Evolutionary conservation across 2,329 filamentous ascomycete species (phyloP), one percentile per base, ranked within the genome.

Genomic region (Colletotrichum sp.): DNA sequence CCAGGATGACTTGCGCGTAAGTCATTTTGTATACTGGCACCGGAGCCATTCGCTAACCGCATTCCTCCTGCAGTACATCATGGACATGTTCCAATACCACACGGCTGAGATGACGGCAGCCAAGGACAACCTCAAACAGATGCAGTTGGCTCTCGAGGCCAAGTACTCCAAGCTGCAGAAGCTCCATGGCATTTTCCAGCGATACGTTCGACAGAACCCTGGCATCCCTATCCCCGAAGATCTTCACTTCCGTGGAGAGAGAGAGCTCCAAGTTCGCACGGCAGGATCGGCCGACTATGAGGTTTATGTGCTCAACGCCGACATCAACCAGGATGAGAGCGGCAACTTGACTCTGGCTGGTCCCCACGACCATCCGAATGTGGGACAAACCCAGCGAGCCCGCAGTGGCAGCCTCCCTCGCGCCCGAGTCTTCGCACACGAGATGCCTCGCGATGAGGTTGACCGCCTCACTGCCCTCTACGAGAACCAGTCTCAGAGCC

Each of bases 351-450:
- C n/a, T 24, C n/a, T 52, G n/a, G 44, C 44, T 13, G 44, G 44
- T 0, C 44, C 44, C 6, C n/a, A 13, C 9, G 6, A 2, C 44
- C 44, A 52, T 0, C n/a, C 44, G 0, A 21, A 52, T 3, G 44
- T 52, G 44, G 44, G 44, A 52, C 44, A 21, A 2, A 52, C n/a
- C 2, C 44, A 52, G n/a, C 44, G 44, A 6, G n/a, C 44, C n/a
- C 44, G 44, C 2, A 52, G 44, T 5, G 44, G n/a, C n/a, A 24
- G 44, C 44, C 44, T 52, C n/a, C 44, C 44, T 21, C 44, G n/a
- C 12, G 44, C 44, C n/a, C 44, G n/a, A 52, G 44, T 52, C n/a
- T 52, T 52, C 44, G n/a, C 44, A 4, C n/a, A 52, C 12, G 44
- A 21, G 44, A 52, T 52, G n/a, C 44, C 44, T 0, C 44, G 44